Base-by-base conservation (phyloP, 1,139 yeast genomes). In the Ogataea hybrid region DNA sequence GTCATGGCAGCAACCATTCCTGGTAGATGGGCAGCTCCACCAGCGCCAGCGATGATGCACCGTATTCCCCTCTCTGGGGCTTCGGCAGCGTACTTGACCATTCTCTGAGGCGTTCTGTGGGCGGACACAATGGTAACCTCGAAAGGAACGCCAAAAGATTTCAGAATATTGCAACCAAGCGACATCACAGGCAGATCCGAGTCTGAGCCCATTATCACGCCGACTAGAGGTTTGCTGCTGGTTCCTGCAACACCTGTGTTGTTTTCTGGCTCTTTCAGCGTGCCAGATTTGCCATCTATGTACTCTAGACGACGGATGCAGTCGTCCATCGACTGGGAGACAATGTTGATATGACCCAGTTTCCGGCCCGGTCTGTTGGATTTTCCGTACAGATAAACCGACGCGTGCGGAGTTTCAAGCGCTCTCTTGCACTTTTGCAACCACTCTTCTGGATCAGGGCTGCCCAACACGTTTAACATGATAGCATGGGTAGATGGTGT, bases 1-100 rank as follows among this genome's bases (percentile, higher is more conserved):
- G 99, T 92, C 92, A 89, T 87, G 17, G 98, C 97, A 20, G 99
- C 98, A 33, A 92, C 97, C 99, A 92, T 92, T 42, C 99, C 99
- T 16, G 99, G 99, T 49, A 92, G 73, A 64, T 92, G 99, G 6
- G 98, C 99, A 41, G 99, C 98, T 56, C 99, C 98, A 36, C 99
- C 99, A 11, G 99, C 99, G 54, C 98, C 99, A 4, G 99, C 98
- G 62, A 92, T 94, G 38, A 92, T 90, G 43, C 80, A 84, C 65
- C 86, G 87, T 50, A 92, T 62, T 6, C 98, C 98, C 57, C 97
- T 77, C 42, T 77, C 68, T 23, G 92, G 79, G 4, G 98, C 98
- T 50, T 83, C 84, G 33, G 79, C 75, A 4, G 98, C 97, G 59
- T 85, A 94, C 57, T 82, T 77, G 43, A 86, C 73, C 98, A 92